Conservation (phyloP, 805 yeast species). For the Nakazawaea anatomiae region DNA sequence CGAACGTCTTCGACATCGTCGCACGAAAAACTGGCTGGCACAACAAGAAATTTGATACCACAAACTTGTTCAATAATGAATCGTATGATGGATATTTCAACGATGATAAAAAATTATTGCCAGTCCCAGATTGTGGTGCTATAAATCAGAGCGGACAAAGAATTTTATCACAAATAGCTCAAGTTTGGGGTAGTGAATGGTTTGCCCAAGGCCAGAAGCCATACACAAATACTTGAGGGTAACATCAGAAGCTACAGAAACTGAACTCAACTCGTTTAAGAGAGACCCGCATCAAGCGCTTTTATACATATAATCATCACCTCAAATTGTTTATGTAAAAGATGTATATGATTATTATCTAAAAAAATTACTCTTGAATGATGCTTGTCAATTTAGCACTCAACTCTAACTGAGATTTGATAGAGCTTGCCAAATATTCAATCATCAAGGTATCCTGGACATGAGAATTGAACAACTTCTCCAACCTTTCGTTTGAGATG, state of each 20-base stretch:
- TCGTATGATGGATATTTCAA: conserved; percentile 26
- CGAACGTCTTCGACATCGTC: conserved; percentile 36
- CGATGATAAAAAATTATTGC: conserved; percentile 22
- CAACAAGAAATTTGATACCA: conserved; percentile 27
- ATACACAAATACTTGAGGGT: neutral
- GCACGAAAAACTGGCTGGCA: conserved; percentile 14
- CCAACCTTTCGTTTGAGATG: conserved; percentile 45
- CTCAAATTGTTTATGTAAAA: too few species aligned
- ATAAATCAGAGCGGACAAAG: conserved; percentile 27
- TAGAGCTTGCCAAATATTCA: conserved; percentile 75
- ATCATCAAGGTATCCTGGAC: conserved; percentile 77
- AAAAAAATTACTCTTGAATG: conserved; percentile 22
- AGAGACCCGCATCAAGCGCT: too few species aligned
- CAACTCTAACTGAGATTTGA: conserved; percentile 78
- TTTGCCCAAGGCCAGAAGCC: neutral
- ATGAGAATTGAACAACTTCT: conserved; percentile 59
- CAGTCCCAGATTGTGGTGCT: conserved; percentile 32
- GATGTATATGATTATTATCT: neutral
- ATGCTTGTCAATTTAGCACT: conserved; percentile 67
- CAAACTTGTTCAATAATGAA: conserved; percentile 25
- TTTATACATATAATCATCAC: too few species aligned
- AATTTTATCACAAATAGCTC: conserved; percentile 24
- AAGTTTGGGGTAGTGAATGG: conserved; percentile 25
- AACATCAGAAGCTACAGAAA: too few species aligned
- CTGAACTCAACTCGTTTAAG: too few species aligned